Percentiles rank a stretch among this genome's conserved stretches.
Conservation (phyloP, 345 rosid genomes). For the Brassica juncea region DNA sequence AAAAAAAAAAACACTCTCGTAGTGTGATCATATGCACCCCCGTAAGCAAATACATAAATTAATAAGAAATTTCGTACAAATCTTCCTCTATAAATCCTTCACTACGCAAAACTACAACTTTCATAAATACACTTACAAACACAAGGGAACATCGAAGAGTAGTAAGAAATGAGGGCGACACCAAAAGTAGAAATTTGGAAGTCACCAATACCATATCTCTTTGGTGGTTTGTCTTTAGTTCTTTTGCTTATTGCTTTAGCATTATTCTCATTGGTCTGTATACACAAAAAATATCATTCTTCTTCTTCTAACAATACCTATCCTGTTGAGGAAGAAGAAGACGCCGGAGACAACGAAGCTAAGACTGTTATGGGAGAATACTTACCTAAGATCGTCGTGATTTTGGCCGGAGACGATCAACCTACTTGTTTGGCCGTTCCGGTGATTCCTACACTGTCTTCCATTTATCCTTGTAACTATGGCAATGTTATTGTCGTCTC, state of each 20-base stretch:
- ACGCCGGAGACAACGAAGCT: conserved; percentile 1
- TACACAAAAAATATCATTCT: conserved; percentile 27
- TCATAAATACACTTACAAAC: conserved; percentile 13
- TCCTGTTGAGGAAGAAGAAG: conserved; percentile 1
- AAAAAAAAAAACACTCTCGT: background rate
- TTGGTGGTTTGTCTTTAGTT: conserved; percentile 46
- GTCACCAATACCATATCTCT: conserved; percentile 52
- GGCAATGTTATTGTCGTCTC: conserved; percentile 15
- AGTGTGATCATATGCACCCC: background rate
- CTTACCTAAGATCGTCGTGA: conserved; percentile 52
- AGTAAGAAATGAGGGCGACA: conserved; percentile 22
- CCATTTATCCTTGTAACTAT: conserved; percentile 33
- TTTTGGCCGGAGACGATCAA: conserved; percentile 60
- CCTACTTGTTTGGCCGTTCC: conserved; percentile 60
- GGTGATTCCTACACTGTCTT: conserved; percentile 6
- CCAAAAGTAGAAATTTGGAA: conserved; percentile 39
- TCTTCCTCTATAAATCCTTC: conserved; percentile 18
- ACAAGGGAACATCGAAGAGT: background rate
- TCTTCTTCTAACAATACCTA: background rate
- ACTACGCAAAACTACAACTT: background rate
- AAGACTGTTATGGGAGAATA: conserved; percentile 17
- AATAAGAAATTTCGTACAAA: background rate
- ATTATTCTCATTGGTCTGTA: conserved; percentile 41
- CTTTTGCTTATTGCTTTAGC: conserved; percentile 44
- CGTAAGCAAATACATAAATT: background rate